Evolutionary conservation across 768 basidiomycete genomes (phyloP), one percentile per base, ranked within the genome.

Genomic region (Kockovaella imperatae): DNA sequence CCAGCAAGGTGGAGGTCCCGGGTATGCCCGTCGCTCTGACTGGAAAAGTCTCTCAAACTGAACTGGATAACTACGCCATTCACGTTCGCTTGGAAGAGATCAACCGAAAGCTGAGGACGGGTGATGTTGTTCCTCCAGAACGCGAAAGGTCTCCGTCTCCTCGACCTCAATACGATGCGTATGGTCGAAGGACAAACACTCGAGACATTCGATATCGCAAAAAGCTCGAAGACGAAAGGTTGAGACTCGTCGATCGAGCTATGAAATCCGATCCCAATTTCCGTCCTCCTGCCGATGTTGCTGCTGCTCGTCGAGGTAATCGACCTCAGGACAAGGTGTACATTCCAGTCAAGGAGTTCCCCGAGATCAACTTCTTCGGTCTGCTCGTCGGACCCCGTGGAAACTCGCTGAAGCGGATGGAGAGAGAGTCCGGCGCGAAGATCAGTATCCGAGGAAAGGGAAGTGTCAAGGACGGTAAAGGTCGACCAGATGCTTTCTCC

Each of bases 391-490:
- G 95, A 31, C 95, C 95, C 65, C 86, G 95, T 64, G 95, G 95
- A 38, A 97, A 99, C 70, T 91, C 91, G 75, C 75, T 97, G 78
- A 99, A 99, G 79, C 91, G 89, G 74, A 99, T 99, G 95, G 95
- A 99, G 73, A 78, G 87, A 49, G 88, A 96, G 63, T 88, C 86
- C 64, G 95, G 95, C 28, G 95, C 95, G 5, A 97, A 97, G 74
- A 99, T 99, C 64, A 88, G 86, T 60, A 99, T 99, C 56, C 80
- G 95, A 53, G 95, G 95, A 47, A 97, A 97, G 74, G 95, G 95
- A 32, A 89, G 87, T 69, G 90, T 97, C 34, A 99, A 99, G 74
- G 95, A 97, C 74, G 95, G 95, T 52, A 99, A 99, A 74, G 87
- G 87, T 35, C 78, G 91, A 56, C 87, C 88, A 43, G 91, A 93